Evolutionary conservation across 225 moss, liverwort and hornwort species (phyloP), one percentile per base, ranked within the genome.

Genomic region (Bryum argenteum): DNA sequence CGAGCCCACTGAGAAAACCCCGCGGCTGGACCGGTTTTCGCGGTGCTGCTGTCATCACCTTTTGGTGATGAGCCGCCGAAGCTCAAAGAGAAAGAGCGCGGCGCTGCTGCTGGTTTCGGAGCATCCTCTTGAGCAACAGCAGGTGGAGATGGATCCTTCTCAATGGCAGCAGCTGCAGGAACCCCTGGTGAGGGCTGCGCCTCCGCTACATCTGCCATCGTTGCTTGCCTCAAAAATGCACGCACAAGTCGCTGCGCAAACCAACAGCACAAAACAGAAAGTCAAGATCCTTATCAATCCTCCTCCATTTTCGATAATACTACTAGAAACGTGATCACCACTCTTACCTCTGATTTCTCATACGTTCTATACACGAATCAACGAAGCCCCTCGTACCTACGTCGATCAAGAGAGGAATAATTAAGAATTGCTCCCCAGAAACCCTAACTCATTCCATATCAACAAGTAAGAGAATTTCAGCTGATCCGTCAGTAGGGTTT

Each of bases 1-100:
- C 88, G 72, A 55, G 88, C 88, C 88, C 88, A 88, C 71, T 88
- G 84, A 43, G 88, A 82, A 42, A 88, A 84, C 33, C 88, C 84
- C 18, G 87, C 82, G 17, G 19, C 41, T 26, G 82, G 76, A 53
- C 77, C 44, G 10, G 26, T 51, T 68, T 77, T 84, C 7, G 13
- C 69, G 17, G 33, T 41, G 14, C 15, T 16, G 16, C 16, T 14
- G 4, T 53, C 24, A 41, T 54, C 33, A 33, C 33, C 68, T 63
- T 73, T 78, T n/a, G 77, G 51, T 18, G 75, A 33, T 33, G 33
- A 61, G 41, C 72, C 71, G 52, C 59, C 69, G 57, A 83, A 83
- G 38, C 53, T 61, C 61, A 75, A 51, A 20, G 87, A 81, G 69
- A 78, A 73, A 45, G 78, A 87, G 47, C 83, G 75, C 70, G 51